Base-by-base conservation (phyloP, 148 eudicot genomes). In the Dysphania ambrosioides region DNA sequence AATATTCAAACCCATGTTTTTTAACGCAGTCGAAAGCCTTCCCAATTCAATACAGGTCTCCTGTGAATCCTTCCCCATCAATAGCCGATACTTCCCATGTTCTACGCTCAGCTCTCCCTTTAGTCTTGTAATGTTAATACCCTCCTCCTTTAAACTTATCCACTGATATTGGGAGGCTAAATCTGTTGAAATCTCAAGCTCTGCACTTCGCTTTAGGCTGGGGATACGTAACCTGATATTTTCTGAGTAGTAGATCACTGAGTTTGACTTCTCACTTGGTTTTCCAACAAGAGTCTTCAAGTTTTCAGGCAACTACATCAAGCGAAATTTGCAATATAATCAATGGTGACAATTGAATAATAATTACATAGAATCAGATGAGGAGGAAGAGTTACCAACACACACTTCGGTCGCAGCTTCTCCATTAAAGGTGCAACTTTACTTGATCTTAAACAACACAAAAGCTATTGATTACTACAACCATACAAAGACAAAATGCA, bases 51-150 rank as follows among this genome's bases (percentile, higher is more conserved):
- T 56, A 27, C 75, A 78, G 36, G 89, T 83, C 79, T 62, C 66
- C 21, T 8, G 71, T 13, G 78, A 71, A 23, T 83, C 79, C 21
- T 86, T 73, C 49, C 74, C 79, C 31, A 42, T 34, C 21, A 78
- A 51, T 75, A 90, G 75, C 42, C 76, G 82, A 42, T 88, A 77
- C 72, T 79, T 90, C 13, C n/a, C 89, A 8, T 84, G 73, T 72
- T 88, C 90, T 58, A 88, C 31, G 19, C 75, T 66, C 41, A 95
- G 88, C 66, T 90, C 88, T 13, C 97, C 98, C 79, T 84, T 85
- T 66, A 92, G 75, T 82, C 88, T 92, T 23, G 89, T 70, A 21
- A 87, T 42, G 30, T 68, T 81, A 24, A 84, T 51, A 34, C 83
- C 86, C 36, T n/a, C n/a, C n/a, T 81, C 81, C 67, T 72, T 78